These are phyloP conservation scores for Acanthamoeba healyi DNA, from an alignment of 208 protist species.

Conservation along the genomic window DNA sequence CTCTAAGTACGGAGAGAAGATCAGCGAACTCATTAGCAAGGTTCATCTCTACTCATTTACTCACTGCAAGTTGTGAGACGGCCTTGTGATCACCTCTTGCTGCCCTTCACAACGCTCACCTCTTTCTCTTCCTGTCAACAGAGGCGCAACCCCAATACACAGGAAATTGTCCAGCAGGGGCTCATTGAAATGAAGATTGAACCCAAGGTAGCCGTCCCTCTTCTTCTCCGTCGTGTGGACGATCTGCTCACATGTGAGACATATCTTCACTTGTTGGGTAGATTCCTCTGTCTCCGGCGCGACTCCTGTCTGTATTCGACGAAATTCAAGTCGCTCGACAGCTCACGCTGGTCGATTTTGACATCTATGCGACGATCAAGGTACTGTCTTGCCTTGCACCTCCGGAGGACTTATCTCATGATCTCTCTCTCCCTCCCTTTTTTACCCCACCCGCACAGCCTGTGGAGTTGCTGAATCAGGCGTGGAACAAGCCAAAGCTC, in stretches of 20 bases:
- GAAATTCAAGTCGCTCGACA: conserved; percentile 80
- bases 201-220: not conserved
- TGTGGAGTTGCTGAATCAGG: conserved; percentile 86
- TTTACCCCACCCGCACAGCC: conserved; percentile 80
- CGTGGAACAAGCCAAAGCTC: conserved; percentile 88
- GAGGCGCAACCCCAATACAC: conserved; percentile 45
- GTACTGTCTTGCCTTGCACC: not conserved
- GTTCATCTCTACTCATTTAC: not conserved
- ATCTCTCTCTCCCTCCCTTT: conserved; percentile 7
- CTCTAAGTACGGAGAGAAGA: conserved; percentile 20
- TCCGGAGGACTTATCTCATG: not conserved
- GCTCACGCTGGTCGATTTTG: conserved; percentile 86
- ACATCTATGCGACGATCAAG: conserved; percentile 80
- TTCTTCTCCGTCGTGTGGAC: no score
- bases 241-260: not conserved
- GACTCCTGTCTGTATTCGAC: conserved; percentile 49
- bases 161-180: conserved; percentile 40
- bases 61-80: no score
- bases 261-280: not conserved
- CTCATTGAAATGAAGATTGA: conserved; percentile 68
- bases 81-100: no score
- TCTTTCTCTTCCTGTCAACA: not conserved
- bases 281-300: conserved; percentile 46
- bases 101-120: not conserved
- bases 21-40: conserved; percentile 18